Evolutionary conservation across 2,329 filamentous ascomycete genomes (phyloP).

Genomic region (Colletotrichum limetticola): DNA sequence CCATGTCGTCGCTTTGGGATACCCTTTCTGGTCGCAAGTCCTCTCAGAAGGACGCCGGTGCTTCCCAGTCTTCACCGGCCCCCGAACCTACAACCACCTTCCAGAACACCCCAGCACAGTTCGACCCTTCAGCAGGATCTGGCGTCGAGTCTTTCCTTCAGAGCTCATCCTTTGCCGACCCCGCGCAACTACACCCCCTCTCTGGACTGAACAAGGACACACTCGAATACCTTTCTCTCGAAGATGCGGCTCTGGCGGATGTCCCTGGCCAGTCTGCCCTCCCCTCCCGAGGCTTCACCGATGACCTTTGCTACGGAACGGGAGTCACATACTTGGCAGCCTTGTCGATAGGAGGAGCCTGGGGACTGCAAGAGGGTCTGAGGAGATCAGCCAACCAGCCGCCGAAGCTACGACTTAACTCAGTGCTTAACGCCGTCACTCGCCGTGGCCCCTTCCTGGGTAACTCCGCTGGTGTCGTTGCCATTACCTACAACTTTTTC

Average conservation of each 20-base stretch:
- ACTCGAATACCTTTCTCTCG: slow-evolving; percentile 93
- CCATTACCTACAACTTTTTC: slow-evolving; percentile 94
- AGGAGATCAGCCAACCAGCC: slow-evolving; percentile 80
- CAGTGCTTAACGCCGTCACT: slow-evolving; percentile 93
- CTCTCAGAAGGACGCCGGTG: slow-evolving; percentile 46
- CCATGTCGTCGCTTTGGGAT: slow-evolving; percentile 70
- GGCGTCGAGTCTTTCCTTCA: slow-evolving; percentile 90
- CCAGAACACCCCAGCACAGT: slow-evolving; percentile 65
- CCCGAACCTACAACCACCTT: slow-evolving; percentile 61
- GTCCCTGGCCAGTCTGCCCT: slow-evolving; percentile 89
- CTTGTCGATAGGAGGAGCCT: slow-evolving; percentile 85
- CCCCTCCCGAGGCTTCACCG: slow-evolving; percentile 95
- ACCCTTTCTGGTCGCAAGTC: slow-evolving; percentile 70
- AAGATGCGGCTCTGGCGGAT: slow-evolving; percentile 89
- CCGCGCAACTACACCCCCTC: slow-evolving; percentile 89
- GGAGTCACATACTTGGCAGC: slow-evolving; percentile 94
- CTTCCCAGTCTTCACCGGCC: slow-evolving; percentile 44
- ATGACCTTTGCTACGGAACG: slow-evolving; percentile 97
- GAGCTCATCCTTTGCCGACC: slow-evolving; percentile 82
- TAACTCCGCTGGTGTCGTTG: slow-evolving; percentile 94
- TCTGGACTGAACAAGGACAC: slow-evolving; percentile 93
- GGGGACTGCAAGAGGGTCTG: slow-evolving; percentile 92
- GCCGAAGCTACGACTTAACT: slow-evolving; percentile 93
- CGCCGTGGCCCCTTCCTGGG: slow-evolving; percentile 93
- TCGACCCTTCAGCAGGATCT: slow-evolving; percentile 78